These are phyloP conservation scores for Nicotiana tomentosiformis DNA, from an alignment of 257 asterid species.

Conservation along the genomic window DNA sequence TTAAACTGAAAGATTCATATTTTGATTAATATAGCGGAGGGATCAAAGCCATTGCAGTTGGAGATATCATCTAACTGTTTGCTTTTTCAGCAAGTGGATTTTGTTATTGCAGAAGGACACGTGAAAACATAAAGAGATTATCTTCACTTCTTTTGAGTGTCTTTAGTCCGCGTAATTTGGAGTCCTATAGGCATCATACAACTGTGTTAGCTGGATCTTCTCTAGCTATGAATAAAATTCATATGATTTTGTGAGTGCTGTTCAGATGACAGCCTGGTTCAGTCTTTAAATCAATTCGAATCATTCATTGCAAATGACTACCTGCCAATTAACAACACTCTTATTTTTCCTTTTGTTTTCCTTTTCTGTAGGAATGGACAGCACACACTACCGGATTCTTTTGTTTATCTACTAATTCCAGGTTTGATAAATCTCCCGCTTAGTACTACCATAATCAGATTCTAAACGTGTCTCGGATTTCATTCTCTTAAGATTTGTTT, in stretches of 20 bases:
- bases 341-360: background rate
- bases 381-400: slow-evolving; percentile 75
- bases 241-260: background rate
- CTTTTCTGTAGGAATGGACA: slow-evolving; percentile 60
- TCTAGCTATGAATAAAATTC: background rate
- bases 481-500: background rate
- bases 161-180: background rate
- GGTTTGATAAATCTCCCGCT: slow-evolving; percentile 32
- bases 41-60: background rate
- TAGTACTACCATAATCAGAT: background rate
- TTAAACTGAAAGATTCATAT: background rate
- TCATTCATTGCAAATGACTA: background rate
- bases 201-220: background rate
- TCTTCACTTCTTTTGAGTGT: background rate
- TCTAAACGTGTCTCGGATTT: background rate
- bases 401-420: slow-evolving; percentile 88
- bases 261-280: background rate
- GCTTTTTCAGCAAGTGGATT: background rate
- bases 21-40: background rate
- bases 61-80: background rate
- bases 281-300: background rate
- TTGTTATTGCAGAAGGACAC: background rate
- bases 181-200: background rate
- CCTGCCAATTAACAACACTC: background rate
- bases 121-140: background rate